Evolutionary conservation across 2,329 filamentous ascomycete genomes (phyloP), one percentile per base, ranked within the genome.

Genomic region (Penicillium rolfsii): DNA sequence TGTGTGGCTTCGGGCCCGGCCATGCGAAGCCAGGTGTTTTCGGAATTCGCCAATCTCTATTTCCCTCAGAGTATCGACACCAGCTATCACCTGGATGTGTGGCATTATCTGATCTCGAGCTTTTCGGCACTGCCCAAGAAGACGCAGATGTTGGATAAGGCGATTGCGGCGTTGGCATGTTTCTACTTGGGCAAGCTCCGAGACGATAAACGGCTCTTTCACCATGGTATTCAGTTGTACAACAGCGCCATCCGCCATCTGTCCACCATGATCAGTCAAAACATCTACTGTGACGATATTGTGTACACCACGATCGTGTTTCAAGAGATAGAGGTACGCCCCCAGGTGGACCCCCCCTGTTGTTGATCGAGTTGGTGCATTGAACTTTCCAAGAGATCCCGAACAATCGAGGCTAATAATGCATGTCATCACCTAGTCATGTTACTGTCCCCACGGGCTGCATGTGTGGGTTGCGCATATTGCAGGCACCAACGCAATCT

Each of bases 241-340:
- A 55, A 59, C 36, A 35, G 24, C 14, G 58, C 58, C 8, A 59
- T 59, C 8, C 45, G 52, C 14, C 35, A 50, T 43, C 33, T 59
- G 26, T 54, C 52, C 28, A 14, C 2, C 19, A 55, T 59, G 58
- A 55, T 59, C 8, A 52, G 30, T 12, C 52, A 45, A 9, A 49
- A 52, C 14, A 28, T 16, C 9, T 55, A 59, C 7, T 55, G 22
- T 9, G 58, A 59, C 33, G 58, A 59, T 45, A 59, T 59, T 7
- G 49, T 59, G 8, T 59, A 59, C 28, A 55, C 52, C 1, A 59
- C 58, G 3, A 52, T 59, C 3, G 26, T 59, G 2, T 59, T 59
- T 45, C 58, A 59, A 41, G 58, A 55, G 38, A 50, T 59, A 40
- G 52, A 59, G 46, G 58, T 59, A 52, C 41, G 57, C 16, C 8